A percentile compares a stretch with the other conserved stretches of the same genome.
These are phyloP conservation scores for Gymnopilus junonius DNA, from an alignment of 768 basidiomycete genomes.

Conservation along the genomic window DNA sequence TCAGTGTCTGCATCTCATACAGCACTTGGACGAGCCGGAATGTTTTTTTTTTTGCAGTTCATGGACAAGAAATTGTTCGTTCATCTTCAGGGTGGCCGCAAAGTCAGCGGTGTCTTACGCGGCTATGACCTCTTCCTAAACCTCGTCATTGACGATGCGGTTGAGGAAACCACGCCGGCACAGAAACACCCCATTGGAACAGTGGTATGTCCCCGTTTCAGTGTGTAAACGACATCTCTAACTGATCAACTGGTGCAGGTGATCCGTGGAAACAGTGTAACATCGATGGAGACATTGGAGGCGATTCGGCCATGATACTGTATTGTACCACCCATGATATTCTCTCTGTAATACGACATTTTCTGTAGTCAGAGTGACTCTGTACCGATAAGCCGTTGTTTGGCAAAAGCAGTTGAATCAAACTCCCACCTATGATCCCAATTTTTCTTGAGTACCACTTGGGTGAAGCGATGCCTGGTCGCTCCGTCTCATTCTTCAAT, in stretches of 20 bases:
- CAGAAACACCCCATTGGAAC: constrained; percentile 92
- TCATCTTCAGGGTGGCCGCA: constrained; percentile 91
- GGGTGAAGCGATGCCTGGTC: constrained; percentile 27
- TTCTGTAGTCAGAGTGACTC: not conserved
- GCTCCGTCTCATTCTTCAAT: constrained; percentile 22
- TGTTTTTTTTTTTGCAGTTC: constrained; percentile 58
- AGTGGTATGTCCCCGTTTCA: constrained; percentile 62
- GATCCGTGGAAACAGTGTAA: constrained; percentile 95
- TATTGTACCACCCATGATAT: not conserved
- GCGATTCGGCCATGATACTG: constrained; percentile 43
- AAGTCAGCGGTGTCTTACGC: constrained; percentile 92
- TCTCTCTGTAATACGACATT: not conserved
- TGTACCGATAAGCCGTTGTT: constrained; percentile 13
- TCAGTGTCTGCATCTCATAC: not conserved
- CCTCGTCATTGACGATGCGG: constrained; percentile 93
- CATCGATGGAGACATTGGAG: constrained; percentile 91
- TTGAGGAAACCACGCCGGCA: constrained; percentile 89
- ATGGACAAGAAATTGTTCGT: constrained; percentile 99
- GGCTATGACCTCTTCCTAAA: constrained; percentile 99
- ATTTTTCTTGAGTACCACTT: not conserved
- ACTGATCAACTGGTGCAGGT: constrained; percentile 56
- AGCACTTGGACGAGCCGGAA: not conserved
- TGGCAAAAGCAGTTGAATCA: constrained; percentile 16
- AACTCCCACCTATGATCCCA: constrained; percentile 1
- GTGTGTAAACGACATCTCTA: constrained; percentile 7